A percentile compares a stretch with the other conserved stretches of the same genome.
Conservation (phyloP, 1,139 yeast genomes). For the Pneumocystis sp. region DNA sequence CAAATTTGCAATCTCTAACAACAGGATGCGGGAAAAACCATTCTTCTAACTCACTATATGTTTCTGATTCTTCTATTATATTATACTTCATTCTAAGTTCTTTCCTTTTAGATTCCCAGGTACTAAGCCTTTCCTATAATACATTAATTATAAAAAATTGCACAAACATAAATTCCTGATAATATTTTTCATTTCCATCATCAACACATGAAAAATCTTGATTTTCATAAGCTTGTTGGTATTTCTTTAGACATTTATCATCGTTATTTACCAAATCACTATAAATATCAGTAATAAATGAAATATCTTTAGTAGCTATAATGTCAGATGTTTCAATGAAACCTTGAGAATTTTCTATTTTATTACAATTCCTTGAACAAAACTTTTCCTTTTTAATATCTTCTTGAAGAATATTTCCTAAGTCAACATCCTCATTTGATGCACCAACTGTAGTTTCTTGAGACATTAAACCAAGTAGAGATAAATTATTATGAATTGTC, state of each 20-base stretch:
- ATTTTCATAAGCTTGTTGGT: background rate
- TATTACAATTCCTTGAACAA: constrained; percentile 1
- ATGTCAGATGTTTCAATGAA: background rate
- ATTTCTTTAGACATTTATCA: background rate
- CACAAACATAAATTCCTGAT: constrained; percentile 25
- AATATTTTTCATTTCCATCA: constrained; percentile 62
- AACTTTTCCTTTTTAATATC: constrained; percentile 13
- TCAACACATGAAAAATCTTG: constrained; percentile 26
- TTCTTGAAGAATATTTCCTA: constrained; percentile 18
- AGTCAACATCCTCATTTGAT: constrained; percentile 11
- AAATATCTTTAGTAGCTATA: background rate
- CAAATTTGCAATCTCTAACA: constrained; percentile 57
- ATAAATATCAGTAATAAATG: background rate
- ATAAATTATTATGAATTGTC: constrained; percentile 1
- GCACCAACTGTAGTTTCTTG: constrained; percentile 15
- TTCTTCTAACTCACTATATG: constrained; percentile 29
- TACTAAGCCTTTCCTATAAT: constrained; percentile 30
- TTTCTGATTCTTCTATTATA: constrained; percentile 14
- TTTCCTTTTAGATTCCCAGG: constrained; percentile 37
- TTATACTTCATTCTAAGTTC: constrained; percentile 18
- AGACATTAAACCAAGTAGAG: background rate
- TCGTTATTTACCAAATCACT: background rate
- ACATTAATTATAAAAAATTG: background rate
- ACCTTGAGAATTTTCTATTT: constrained; percentile 2
- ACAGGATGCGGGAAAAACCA: constrained; percentile 68